Percentiles rank a stretch among this genome's conserved stretches.
phyloP scores from a whole-genome alignment of 768 basidiomycete species.

The Tulasnella sp. region DNA sequence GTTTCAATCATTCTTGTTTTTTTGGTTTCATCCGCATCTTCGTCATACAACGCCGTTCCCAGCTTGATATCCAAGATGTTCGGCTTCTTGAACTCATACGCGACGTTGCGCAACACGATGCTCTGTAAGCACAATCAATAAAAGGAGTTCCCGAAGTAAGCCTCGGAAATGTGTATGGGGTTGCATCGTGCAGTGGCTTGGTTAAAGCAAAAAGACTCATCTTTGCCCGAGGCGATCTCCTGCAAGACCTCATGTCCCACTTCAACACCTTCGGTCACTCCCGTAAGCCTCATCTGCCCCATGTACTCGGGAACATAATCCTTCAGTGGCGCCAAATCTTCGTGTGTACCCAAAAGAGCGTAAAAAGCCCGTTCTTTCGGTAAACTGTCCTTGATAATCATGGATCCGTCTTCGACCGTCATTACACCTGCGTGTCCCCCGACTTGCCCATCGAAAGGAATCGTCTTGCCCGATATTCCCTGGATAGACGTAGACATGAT shows the following conservation, averaged over 20 bases:
- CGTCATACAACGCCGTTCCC: conserved; percentile 80
- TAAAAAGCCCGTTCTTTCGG: conserved; percentile 66
- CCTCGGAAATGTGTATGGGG: not conserved
- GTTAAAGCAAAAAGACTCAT: conserved; percentile 33
- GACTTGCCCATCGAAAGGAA: conserved; percentile 53
- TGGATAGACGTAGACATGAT: not conserved
- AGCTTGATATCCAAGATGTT: conserved; percentile 91
- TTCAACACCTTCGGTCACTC: conserved; percentile 25
- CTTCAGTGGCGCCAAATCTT: conserved; percentile 24
- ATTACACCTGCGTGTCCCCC: conserved; percentile 75
- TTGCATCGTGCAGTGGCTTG: not conserved
- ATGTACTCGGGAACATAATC: conserved; percentile 67
- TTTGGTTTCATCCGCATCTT: conserved; percentile 57
- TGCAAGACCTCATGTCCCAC: conserved; percentile 11
- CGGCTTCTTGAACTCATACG: conserved; percentile 64
- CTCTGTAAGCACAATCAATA: conserved; percentile 39
- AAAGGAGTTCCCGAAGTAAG: not conserved
- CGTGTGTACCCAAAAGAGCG: conserved; percentile 41
- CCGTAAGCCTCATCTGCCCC: conserved; percentile 68
- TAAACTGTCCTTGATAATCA: conserved; percentile 73
- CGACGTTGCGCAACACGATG: conserved; percentile 78
- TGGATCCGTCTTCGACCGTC: conserved; percentile 59
- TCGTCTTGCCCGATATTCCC: not conserved
- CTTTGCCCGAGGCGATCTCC: conserved; percentile 36
- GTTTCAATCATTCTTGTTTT: conserved; percentile 63